Evolutionary conservation across 305 asterid genomes (phyloP), one percentile per base, ranked within the genome.

Genomic region (Vinca major): DNA sequence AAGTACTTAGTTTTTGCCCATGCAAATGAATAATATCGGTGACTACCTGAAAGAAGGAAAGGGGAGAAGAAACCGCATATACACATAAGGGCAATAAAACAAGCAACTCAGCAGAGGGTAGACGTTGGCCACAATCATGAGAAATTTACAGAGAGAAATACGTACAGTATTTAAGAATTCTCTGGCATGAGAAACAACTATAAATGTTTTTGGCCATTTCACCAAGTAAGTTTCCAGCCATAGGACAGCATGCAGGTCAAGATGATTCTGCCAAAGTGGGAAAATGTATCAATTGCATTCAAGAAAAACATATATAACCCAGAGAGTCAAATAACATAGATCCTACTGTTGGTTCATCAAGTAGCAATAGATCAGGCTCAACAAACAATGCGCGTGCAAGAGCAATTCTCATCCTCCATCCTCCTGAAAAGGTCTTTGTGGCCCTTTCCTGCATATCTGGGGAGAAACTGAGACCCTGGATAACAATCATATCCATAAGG

Each of bases 351-450:
- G 97, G 99, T 82, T 93, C 99, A 83, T 93, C 97, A 70, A 93
- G 99, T 77, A 93, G 89, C 77, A 93, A 76, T 21, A 93, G 67
- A 79, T 93, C 99, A 72, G 99, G 97, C 82, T 91, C 99, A 72
- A 93, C 87, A 77, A 93, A 93, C 85, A 93, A 75, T 70, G 99
- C 99, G 63, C 96, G 92, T 52, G 99, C 96, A 78, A 93, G 96
- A 17, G 99, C 99, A 72, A 93, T 80, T 84, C 97, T 89, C 99
- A 93, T 93, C 72, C 99, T 80, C 99, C 99, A 93, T 78, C 99
- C 99, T 78, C 99, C 99, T 77, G 99, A 93, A 79, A 93, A 93
- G 66, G 97, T 81, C 81, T 84, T 90, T 12, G 97, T 93, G 7
- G 96, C 84, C 76, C 63, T 86, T 75, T 80, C 85, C 79, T 93